phyloP scores from a whole-genome alignment of 495 filamentous ascomycete species.

The Hyphodiscus hymeniophilus region DNA sequence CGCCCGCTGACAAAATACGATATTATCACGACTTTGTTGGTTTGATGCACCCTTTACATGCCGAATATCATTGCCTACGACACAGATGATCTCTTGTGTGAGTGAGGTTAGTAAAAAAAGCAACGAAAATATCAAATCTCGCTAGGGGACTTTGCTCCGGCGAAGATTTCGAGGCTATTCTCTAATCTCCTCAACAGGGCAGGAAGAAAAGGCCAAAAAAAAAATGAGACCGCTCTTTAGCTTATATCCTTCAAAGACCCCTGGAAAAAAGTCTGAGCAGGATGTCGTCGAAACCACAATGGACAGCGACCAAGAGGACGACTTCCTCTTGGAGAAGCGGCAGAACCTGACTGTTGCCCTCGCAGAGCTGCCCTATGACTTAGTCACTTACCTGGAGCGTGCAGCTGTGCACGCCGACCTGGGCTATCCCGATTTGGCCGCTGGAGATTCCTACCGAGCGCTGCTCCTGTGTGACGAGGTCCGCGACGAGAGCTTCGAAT shows the following conservation, averaged over 20 bases:
- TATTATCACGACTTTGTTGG: no score
- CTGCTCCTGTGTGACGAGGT: slow-evolving; percentile 79
- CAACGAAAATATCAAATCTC: no score
- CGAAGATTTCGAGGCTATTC: no score
- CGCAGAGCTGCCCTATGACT: slow-evolving; percentile 58
- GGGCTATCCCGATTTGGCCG: slow-evolving; percentile 82
- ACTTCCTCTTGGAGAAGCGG: slow-evolving; percentile 34
- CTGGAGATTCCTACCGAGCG: slow-evolving; percentile 84
- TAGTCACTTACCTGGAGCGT: slow-evolving; percentile 66
- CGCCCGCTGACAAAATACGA: no score
- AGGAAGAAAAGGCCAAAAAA: no score
- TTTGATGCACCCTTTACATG: no score
- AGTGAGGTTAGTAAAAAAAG: no score
- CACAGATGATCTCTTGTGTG: no score
- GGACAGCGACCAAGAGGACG: slow-evolving; percentile 18
- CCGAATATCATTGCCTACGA: no score
- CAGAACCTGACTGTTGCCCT: slow-evolving; percentile 40
- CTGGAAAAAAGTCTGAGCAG: not conserved
- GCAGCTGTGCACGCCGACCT: slow-evolving; percentile 63
- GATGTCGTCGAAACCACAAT: slow-evolving; percentile 10
- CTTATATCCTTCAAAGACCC: not conserved
- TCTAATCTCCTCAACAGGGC: no score
- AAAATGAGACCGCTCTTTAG: not conserved
- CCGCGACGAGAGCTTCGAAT: slow-evolving; percentile 58
- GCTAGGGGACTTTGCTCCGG: no score